Evolutionary conservation across 768 basidiomycete genomes (phyloP), one percentile per base, ranked within the genome.

Genomic region (Tricholoma flavovirens): DNA sequence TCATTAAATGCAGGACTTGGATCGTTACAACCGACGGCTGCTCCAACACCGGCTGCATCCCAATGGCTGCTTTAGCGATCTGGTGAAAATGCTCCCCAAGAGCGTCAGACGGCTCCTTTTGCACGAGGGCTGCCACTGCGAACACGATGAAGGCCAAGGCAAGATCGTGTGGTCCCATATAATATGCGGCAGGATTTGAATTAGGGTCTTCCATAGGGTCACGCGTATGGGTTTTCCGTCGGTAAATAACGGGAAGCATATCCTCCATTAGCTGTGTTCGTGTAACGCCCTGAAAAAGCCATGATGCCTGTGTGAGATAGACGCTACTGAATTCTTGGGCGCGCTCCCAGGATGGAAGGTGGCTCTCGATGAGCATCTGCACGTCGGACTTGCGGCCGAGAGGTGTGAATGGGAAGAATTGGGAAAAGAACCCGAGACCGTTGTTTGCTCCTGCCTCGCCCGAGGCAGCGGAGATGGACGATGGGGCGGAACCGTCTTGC

Each of bases 21-120:
- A 90, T 83, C 21, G 88, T 88, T 21, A 83, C 81, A 43, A 87
- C 67, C 0, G 83, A 81, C 9, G 88, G 88, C 60, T 86, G 84
- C 69, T 88, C 87, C 40, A 89, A 68, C 21, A 90, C 80, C 0
- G 87, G 77, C 61, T 86, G 84, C 11, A 88, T 70, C 45, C 80
- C 76, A n/a, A 90, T 69, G 2, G 87, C 84, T 1, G 83, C 84
- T 14, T 80, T 72, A 0, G 85, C 77, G 21, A 89, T 74, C 59
- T 88, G 85, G 49, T 86, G 80, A 53, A 76, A 87, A 57, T 86
- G 86, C 57, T 86, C 84, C 12, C 78, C 86, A 22, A 83, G 66
- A 12, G 49, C 46, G 21, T 50, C 21, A 2, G 64, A 67, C 0
- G 71, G 64, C 9, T 68, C 66, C 0, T 66, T 62, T 12, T 71